Percentiles rank a stretch among this genome's conserved stretches.
Conservation (phyloP, 768 basidiomycete genomes). For the Suillus plorans region DNA sequence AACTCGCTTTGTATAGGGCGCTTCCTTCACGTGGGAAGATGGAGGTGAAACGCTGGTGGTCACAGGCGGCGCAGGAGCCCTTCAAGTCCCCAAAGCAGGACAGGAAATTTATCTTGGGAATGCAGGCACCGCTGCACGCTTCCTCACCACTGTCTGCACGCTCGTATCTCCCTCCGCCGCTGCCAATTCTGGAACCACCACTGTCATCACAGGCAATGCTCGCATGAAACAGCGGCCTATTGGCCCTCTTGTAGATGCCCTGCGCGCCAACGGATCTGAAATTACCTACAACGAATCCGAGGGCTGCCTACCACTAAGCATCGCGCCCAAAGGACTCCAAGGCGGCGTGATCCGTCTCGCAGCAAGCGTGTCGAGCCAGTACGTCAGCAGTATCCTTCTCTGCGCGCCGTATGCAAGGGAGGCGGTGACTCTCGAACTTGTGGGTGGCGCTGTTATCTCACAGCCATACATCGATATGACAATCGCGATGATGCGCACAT, state of each 20-base stretch:
- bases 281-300: conserved; percentile 77
- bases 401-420: conserved; percentile 91
- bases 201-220: conserved; percentile 94
- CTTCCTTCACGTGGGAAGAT: conserved; percentile 93
- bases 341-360: conserved; percentile 85
- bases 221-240: conserved; percentile 99
- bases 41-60: conserved; percentile 95
- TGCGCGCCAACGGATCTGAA: conserved; percentile 73
- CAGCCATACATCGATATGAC: conserved; percentile 99
- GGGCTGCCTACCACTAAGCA: conserved; percentile 88
- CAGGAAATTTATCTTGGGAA: conserved; percentile 96
- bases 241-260: conserved; percentile 90
- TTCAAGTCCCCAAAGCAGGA: conserved; percentile 73
- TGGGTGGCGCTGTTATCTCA: conserved; percentile 93
- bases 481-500: conserved; percentile 94
- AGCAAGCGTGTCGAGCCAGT: conserved; percentile 96
- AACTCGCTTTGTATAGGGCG: conserved; percentile 55
- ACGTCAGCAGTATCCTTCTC: conserved; percentile 94
- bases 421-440: conserved; percentile 85
- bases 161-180: conserved; percentile 59
- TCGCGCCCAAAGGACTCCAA: conserved; percentile 77
- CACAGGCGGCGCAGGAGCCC: conserved; percentile 76
- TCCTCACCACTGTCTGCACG: conserved; percentile 95
- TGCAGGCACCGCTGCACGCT: conserved; percentile 96
- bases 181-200: conserved; percentile 43